Base-by-base conservation (phyloP, 1,284 basidiomycete species). In the Papiliotrema laurentii region DNA sequence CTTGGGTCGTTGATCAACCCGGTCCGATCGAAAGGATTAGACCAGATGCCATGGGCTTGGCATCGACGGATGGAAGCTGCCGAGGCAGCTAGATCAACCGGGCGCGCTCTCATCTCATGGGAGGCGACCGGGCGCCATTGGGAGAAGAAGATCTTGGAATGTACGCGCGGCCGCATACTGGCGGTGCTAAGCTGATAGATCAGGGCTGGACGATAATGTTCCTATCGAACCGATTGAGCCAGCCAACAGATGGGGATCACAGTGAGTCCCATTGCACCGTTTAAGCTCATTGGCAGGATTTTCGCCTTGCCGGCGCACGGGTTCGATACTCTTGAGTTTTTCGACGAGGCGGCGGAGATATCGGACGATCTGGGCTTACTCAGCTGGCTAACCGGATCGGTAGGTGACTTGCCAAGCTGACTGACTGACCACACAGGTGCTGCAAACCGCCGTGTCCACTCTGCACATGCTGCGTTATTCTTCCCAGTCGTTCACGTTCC, bases 401-500 rank as follows among this genome's bases (percentile, higher is more conserved):
- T 69, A 30, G 59, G 64, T 56, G 11, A 24, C 5, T 19, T 35
- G 18, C 7, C 7, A 19, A 26, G 22, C 16, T 4, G 18, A n/a
- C 24, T 42, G 28, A 19, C 13, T 36, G 19, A 19, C 28, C 11
- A 19, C 30, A 22, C 43, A 71, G 67, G 47, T 72, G 3, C 60
- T 73, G 18, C 57, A 65, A 49, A 73, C 69, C 0, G 66, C 61
- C 11, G 46, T 60, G 0, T 68, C 68, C 0, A 55, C 60, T 6
- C 49, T 71, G 2, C 68, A 73, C 54, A 66, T 67, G 60, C 59
- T 72, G 7, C 61, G 69, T 16, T 59, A 60, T 56, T 65, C 68
- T 25, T 61, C 69, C 4, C 49, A 54, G 10, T 30, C 53, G 3
- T 65, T 67, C 50, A 49, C 55, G 6, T 70, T 69, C 50, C 62